A percentile compares a stretch with the other conserved stretches of the same genome.
Conservation (phyloP, 2,329 filamentous ascomycete species). For the Hypoxylon sp. region DNA sequence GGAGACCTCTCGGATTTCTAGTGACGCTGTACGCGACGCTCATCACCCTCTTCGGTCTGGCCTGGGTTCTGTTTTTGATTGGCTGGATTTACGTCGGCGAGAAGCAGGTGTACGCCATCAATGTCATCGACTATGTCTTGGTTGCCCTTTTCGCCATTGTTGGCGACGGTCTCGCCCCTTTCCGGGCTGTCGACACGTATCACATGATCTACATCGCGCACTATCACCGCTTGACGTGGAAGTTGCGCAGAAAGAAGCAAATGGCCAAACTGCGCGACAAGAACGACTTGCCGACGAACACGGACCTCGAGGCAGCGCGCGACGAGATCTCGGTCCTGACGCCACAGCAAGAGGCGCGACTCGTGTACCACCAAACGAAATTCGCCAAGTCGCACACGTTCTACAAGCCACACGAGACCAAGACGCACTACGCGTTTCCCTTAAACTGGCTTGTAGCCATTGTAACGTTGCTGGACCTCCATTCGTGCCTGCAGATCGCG, state of each 20-base stretch:
- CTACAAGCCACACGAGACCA: slow-evolving; percentile 90
- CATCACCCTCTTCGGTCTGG: slow-evolving; percentile 87
- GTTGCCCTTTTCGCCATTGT: slow-evolving; percentile 80
- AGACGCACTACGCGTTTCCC: slow-evolving; percentile 85
- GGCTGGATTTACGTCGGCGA: slow-evolving; percentile 89
- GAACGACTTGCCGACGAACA: slow-evolving; percentile 73
- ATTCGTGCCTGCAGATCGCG: slow-evolving; percentile 84
- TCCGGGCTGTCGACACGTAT: slow-evolving; percentile 85
- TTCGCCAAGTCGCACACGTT: slow-evolving; percentile 88
- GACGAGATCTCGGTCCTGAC: slow-evolving; percentile 74
- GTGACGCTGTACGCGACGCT: slow-evolving; percentile 87
- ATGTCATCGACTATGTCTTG: slow-evolving; percentile 79
- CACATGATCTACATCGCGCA: slow-evolving; percentile 88
- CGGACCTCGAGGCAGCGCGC: slow-evolving; percentile 60
- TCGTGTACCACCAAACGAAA: slow-evolving; percentile 84
- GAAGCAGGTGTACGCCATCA: slow-evolving; percentile 77
- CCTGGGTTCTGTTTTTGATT: slow-evolving; percentile 93
- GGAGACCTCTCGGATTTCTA: slow-evolving; percentile 82
- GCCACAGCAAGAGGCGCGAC: slow-evolving; percentile 74
- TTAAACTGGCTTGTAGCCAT: slow-evolving; percentile 81
- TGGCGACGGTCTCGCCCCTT: slow-evolving; percentile 80
- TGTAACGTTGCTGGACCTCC: slow-evolving; percentile 83
- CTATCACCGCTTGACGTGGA: slow-evolving; percentile 77
- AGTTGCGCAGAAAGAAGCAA: slow-evolving; percentile 71
- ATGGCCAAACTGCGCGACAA: slow-evolving; percentile 76